These are phyloP conservation scores for Spergularia bocconei DNA, from an alignment of 148 eudicot genomes.

Conservation along the genomic window DNA sequence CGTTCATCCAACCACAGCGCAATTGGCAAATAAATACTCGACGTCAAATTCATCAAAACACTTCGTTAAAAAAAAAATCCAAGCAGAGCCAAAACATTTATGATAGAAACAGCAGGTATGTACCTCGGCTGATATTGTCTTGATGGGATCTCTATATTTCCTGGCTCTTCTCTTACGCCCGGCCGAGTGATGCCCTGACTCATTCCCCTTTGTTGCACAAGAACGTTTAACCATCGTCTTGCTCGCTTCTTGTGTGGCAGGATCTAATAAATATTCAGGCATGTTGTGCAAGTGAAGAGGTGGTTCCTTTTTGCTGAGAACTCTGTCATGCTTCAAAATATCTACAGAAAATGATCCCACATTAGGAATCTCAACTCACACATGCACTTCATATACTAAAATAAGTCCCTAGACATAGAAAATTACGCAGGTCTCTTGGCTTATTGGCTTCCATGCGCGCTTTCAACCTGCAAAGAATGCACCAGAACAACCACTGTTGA, in stretches of 20 bases:
- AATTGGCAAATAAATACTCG: too few relatives aligned
- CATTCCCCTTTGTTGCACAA: constrained; percentile 78
- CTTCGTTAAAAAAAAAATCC: too few relatives aligned
- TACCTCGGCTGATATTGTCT: constrained; percentile 72
- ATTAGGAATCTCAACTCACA: not conserved
- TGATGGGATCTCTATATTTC: constrained; percentile 68
- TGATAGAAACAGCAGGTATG: not conserved
- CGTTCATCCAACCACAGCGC: too few relatives aligned
- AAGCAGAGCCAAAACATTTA: not conserved
- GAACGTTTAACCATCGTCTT: constrained; percentile 70
- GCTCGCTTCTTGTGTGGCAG: constrained; percentile 85
- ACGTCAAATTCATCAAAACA: too few relatives aligned
- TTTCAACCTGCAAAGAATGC: constrained; percentile 58
- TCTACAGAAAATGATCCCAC: constrained; percentile 31
- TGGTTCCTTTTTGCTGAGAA: constrained; percentile 80
- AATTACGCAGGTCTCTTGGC: constrained; percentile 77
- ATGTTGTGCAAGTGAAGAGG: constrained; percentile 74
- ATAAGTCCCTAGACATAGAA: not conserved
- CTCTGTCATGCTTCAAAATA: constrained; percentile 88
- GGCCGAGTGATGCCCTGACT: constrained; percentile 35
- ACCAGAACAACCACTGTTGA: not conserved
- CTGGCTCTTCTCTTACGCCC: constrained; percentile 47
- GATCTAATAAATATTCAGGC: constrained; percentile 79
- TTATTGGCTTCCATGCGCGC: constrained; percentile 68
- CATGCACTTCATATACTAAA: not conserved